Evolutionary conservation across 2,329 filamentous ascomycete species (phyloP).

Genomic region (Cytospora leucostoma): DNA sequence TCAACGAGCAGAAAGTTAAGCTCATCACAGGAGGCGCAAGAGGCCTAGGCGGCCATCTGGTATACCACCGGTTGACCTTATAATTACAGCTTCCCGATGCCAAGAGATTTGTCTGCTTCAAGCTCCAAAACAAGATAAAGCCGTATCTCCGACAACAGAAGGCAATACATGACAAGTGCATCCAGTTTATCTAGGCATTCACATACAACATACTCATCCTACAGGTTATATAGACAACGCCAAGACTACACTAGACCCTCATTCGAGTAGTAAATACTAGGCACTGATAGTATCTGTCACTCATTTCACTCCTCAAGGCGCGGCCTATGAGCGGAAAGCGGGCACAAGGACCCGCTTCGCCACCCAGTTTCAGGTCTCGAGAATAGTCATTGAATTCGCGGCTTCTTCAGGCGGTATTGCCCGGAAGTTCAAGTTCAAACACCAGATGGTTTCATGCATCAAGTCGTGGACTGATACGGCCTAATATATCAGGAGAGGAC

Average conservation of each 20-base stretch:
- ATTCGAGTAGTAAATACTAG: background rate
- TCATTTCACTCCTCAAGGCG: background rate
- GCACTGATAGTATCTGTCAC: background rate
- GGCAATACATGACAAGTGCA: constrained; percentile 6
- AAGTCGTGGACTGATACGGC: constrained; percentile 39
- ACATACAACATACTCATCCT: constrained; percentile 10
- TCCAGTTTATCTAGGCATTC: background rate
- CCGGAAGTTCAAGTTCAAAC: constrained; percentile 32
- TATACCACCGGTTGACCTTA: background rate
- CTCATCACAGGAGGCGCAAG: background rate
- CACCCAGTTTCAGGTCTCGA: background rate
- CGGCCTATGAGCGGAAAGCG: constrained; percentile 4
- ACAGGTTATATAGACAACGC: background rate
- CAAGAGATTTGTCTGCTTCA: background rate
- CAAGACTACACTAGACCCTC: background rate
- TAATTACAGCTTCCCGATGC: background rate
- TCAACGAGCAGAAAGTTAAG: background rate
- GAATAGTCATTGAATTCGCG: background rate
- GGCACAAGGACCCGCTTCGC: background rate
- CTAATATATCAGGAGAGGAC: constrained; percentile 14
- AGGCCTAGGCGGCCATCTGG: background rate
- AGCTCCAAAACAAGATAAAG: background rate
- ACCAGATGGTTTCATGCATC: constrained; percentile 48
- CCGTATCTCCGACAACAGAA: constrained; percentile 4
- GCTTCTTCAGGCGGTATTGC: background rate